Percentiles rank a stretch among this genome's conserved stretches.
Evolutionary conservation across 768 basidiomycete species (phyloP).

Genomic region (Pleurotus eryngii): DNA sequence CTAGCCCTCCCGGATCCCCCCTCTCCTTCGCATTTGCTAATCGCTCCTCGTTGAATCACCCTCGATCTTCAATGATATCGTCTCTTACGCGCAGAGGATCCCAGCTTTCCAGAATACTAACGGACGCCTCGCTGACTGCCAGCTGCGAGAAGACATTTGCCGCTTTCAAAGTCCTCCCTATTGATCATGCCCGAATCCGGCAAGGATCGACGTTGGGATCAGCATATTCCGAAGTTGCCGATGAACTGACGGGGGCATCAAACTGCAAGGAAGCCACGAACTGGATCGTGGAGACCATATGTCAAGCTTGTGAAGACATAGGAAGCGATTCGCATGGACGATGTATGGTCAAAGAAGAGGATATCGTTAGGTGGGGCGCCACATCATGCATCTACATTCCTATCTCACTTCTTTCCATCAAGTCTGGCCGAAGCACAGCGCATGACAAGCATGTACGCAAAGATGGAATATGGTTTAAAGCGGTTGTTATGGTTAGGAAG

Average conservation of each 20-base stretch:
- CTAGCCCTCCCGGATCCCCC: conserved; percentile 18
- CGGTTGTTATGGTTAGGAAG: conserved; percentile 85
- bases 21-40: conserved; percentile 10
- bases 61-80: conserved; percentile 1
- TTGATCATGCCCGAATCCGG: conserved; percentile 56
- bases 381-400: conserved; percentile 9
- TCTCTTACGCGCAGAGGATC: conserved; percentile 18
- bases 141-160: conserved; percentile 47
- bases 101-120: conserved; percentile 33
- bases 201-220: conserved; percentile 43
- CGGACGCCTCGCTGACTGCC: conserved; percentile 26
- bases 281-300: conserved; percentile 69
- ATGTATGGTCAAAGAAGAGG: conserved; percentile 55
- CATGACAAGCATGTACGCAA: conserved; percentile 83
- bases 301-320: conserved; percentile 61
- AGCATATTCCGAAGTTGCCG: conserved; percentile 51
- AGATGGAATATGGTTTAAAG: conserved; percentile 94
- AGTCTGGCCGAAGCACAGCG: conserved; percentile 82
- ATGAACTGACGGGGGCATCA: conserved; percentile 56
- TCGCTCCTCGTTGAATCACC: conserved; percentile 1
- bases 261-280: conserved; percentile 79
- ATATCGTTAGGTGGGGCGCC: conserved; percentile 72
- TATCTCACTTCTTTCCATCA: conserved; percentile 9
- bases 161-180: conserved; percentile 78
- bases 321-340: conserved; percentile 40